These are phyloP conservation scores for Pelargonium nanum DNA, from an alignment of 345 rosid genomes.

Conservation along the genomic window DNA sequence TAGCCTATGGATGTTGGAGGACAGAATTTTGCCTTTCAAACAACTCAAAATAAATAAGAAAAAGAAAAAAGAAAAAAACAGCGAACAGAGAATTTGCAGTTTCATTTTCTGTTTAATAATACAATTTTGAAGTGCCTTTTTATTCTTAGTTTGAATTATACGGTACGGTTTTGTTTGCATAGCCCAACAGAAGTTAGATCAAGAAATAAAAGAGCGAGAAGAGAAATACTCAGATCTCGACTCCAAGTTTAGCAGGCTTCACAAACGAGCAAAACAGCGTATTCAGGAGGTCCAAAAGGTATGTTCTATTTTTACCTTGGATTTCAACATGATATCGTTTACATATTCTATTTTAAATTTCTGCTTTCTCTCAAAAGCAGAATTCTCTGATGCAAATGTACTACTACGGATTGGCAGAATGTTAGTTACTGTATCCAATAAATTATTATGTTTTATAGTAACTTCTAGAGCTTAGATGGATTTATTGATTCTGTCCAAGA, in stretches of 20 bases:
- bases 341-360: no score
- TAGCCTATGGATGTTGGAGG: background rate
- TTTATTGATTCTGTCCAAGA: no score
- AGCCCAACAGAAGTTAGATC: conserved; percentile 79
- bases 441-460: no score
- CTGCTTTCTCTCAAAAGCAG: no score
- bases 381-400: background rate
- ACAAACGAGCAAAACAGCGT: conserved; percentile 92
- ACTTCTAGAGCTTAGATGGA: no score
- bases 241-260: conserved; percentile 86
- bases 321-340: background rate
- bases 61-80: no score
- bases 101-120: no score
- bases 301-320: conserved; percentile 12
- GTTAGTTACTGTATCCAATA: no score
- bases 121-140: background rate
- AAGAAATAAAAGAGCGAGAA: conserved; percentile 79
- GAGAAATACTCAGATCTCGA: conserved; percentile 90
- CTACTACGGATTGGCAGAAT: no score
- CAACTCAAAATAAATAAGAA: no score
- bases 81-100: no score
- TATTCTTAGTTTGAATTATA: conserved; percentile 17
- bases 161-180: conserved; percentile 22
- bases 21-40: background rate
- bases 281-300: conserved; percentile 99